Evolutionary conservation across 805 yeast species (phyloP).

Genomic region (Cyberlindnera subsufficiens): DNA sequence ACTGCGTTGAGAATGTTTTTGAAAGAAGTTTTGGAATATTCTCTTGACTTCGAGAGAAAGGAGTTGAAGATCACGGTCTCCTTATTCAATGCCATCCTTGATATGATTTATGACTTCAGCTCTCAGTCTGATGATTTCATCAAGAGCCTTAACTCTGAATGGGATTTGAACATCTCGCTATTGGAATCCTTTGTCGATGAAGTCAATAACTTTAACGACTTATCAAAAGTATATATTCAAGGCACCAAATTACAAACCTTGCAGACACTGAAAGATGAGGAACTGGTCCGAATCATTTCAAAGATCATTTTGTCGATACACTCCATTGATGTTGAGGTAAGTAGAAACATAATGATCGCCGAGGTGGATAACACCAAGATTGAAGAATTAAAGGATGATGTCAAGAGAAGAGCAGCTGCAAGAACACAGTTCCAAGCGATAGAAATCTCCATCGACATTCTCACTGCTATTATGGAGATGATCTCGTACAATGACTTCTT

Average conservation of each 20-base stretch:
- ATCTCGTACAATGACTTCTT: conserved; percentile 26
- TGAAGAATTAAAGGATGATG: conserved; percentile 26
- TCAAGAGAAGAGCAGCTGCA: conserved; percentile 38
- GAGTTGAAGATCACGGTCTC: conserved; percentile 31
- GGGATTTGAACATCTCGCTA: conserved; percentile 13
- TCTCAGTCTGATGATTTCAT: conserved; percentile 54
- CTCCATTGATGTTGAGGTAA: conserved; percentile 27
- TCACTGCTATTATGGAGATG: conserved; percentile 68
- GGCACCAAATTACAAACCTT: conserved; percentile 32
- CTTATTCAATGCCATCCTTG: conserved; percentile 48
- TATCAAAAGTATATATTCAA: conserved; percentile 28
- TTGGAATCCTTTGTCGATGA: conserved; percentile 9
- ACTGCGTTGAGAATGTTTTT: conserved; percentile 23
- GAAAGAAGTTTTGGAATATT: conserved; percentile 24
- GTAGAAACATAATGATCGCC: conserved; percentile 22
- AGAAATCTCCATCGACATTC: conserved; percentile 68
- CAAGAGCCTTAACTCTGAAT: conserved; percentile 11
- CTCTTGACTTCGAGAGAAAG: conserved; percentile 21
- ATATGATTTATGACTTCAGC: conserved; percentile 54
- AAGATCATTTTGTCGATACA: conserved; percentile 23
- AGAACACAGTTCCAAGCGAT: conserved; percentile 53
- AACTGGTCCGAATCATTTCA: conserved; percentile 21
- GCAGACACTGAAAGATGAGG: conserved; percentile 12
- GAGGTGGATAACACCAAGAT: conserved; percentile 29
- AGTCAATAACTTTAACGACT: conserved; percentile 22